Evolutionary conservation across 208 protist genomes (phyloP).

Genomic region (Trypanosoma platydactyli): DNA sequence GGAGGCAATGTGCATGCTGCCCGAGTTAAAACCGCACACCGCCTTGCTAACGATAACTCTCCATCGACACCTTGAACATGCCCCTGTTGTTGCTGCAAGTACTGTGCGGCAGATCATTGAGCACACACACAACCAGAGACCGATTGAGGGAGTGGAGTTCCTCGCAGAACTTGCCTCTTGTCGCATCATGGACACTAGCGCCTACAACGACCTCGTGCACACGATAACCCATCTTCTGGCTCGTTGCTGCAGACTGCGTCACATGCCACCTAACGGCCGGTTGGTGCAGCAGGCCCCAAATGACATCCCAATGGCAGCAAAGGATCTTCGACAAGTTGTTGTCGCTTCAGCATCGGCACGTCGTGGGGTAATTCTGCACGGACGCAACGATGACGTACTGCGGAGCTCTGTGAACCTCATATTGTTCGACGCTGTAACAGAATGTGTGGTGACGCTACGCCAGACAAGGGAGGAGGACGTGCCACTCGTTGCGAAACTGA

Average conservation of each 20-base stretch:
- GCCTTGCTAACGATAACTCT: constrained; percentile 70
- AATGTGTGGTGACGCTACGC: constrained; percentile 71
- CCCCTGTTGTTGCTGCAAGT: constrained; percentile 56
- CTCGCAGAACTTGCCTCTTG: constrained; percentile 75
- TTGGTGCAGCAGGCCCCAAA: constrained; percentile 42
- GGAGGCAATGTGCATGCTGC: constrained; percentile 67
- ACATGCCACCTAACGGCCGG: constrained; percentile 83
- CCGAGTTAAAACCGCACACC: constrained; percentile 47
- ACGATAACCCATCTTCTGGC: constrained; percentile 54
- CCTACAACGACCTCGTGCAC: constrained; percentile 73
- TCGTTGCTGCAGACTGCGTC: constrained; percentile 68
- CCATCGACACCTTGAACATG: constrained; percentile 65
- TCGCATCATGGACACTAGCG: constrained; percentile 57
- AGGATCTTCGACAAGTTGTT: constrained; percentile 55
- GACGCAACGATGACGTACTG: constrained; percentile 74
- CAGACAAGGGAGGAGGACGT: constrained; percentile 48
- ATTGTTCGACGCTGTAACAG: constrained; percentile 85
- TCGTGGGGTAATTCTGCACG: constrained; percentile 75
- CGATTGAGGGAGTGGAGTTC: constrained; percentile 68
- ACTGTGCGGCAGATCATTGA: constrained; percentile 61
- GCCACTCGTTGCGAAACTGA: constrained; percentile 60
- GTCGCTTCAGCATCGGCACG: constrained; percentile 62
- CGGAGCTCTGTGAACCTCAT: constrained; percentile 83
- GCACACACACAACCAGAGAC: constrained; percentile 55
- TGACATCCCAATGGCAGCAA: constrained; percentile 26